Evolutionary conservation across 1,284 basidiomycete genomes (phyloP), one percentile per base, ranked within the genome.

Genomic region (Lignosus rhinocerotis): DNA sequence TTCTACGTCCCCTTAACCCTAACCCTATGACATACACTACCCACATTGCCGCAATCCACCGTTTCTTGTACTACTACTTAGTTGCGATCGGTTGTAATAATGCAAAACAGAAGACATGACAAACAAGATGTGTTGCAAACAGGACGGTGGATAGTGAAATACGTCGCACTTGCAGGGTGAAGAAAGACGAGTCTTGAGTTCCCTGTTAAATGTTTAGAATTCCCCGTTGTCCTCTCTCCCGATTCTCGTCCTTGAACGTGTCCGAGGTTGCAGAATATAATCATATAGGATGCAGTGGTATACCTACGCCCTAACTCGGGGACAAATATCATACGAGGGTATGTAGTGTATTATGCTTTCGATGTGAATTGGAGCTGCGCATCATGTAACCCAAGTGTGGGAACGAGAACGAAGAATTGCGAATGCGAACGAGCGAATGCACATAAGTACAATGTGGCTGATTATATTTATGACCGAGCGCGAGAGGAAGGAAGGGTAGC

Each of bases 381-480:
- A 53, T 48, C 43, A 36, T 33, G 34, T 47, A 60, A 63, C 54
- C 56, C n/a, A n/a, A 6, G 9, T 30, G 25, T 1, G 30, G 43
- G 21, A 45, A 11, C 8, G 39, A 30, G 21, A 25, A 51, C 2
- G 32, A 17, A n/a, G 36, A 14, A 9, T 14, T 39, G 36, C 36
- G 34, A 36, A 32, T 34, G 53, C 31, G 21, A 54, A 60, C 6
- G 61, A 53, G 41, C 19, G 51, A 43, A 46, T 49, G 56, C 62
- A 64, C 59, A 61, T 58, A 51, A 52, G 52, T 61, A 64, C 62
- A 61, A 58, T 56, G 62, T 41, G 57, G 49, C 5, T 50, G 52
- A 64, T 64, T 61, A 64, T 30, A 31, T 3, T 2, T 25, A 21
- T 10, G 16, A 11, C 30, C 46, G 51, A 45, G 31, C 25, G 25